Evolutionary conservation across 768 basidiomycete species (phyloP).

Genomic region (Strobilomyces echinocephalus): DNA sequence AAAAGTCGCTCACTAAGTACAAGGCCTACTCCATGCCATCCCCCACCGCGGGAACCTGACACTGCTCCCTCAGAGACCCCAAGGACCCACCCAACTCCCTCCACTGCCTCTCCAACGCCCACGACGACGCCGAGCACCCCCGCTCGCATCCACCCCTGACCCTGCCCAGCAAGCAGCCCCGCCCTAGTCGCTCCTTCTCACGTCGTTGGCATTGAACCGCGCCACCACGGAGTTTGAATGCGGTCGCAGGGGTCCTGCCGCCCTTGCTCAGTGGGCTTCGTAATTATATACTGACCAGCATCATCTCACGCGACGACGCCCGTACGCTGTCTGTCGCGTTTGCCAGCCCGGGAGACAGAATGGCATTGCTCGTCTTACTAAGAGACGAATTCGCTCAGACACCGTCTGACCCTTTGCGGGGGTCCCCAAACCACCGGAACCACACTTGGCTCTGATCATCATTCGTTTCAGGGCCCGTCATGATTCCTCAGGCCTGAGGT

Average conservation of each 20-base stretch:
- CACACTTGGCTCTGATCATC: neutral
- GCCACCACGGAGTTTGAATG: slow-evolving; percentile 30
- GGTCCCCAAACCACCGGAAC: too few relatives aligned
- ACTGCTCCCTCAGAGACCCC: slow-evolving; percentile 26
- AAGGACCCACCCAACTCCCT: slow-evolving; percentile 7
- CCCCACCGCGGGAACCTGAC: slow-evolving; percentile 30
- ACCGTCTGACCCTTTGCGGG: too few relatives aligned
- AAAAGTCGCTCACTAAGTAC: slow-evolving; percentile 29
- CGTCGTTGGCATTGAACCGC: slow-evolving; percentile 1
- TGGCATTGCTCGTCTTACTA: too few relatives aligned
- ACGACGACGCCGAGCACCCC: slow-evolving; percentile 1
- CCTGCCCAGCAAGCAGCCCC: neutral
- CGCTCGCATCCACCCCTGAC: neutral
- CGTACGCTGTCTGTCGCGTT: too few relatives aligned
- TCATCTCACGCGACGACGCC: too few relatives aligned
- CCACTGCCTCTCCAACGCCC: neutral
- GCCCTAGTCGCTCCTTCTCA: neutral
- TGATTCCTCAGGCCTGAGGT: neutral
- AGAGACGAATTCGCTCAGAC: too few relatives aligned
- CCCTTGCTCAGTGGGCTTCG: too few relatives aligned
- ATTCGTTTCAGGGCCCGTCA: neutral
- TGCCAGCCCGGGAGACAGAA: too few relatives aligned
- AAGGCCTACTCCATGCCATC: slow-evolving; percentile 18
- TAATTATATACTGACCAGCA: too few relatives aligned
- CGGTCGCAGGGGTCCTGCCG: slow-evolving; percentile 24